Percentiles rank a stretch among this genome's conserved stretches.
Conservation (phyloP, 345 rosid species). For the Populus davidiana region DNA sequence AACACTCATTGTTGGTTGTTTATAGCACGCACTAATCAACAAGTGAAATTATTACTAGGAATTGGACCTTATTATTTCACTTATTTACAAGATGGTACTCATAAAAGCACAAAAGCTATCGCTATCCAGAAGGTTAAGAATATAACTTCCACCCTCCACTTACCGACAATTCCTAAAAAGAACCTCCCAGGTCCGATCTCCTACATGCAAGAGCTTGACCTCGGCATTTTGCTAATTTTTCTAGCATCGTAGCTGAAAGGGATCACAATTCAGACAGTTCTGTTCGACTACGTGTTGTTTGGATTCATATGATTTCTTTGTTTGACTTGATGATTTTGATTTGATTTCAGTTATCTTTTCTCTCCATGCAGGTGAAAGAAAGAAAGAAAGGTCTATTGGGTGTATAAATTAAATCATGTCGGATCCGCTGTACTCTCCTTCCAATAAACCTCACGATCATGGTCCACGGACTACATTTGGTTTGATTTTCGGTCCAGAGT, state of each 20-base stretch:
- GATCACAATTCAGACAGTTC: not conserved
- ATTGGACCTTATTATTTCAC: not conserved
- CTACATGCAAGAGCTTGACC: not conserved
- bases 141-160: not conserved
- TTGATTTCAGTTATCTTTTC: not conserved
- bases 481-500: constrained; percentile 18
- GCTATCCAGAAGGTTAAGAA: not conserved
- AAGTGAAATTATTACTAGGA: not conserved
- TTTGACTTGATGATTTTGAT: not conserved
- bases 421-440: not conserved
- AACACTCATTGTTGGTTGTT: not conserved
- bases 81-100: not conserved
- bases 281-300: not conserved
- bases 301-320: not conserved
- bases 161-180: not conserved
- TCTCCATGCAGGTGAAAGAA: not conserved
- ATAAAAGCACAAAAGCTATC: not conserved
- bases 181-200: not conserved
- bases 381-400: not conserved
- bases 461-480: not conserved
- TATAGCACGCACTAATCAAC: not conserved
- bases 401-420: not conserved
- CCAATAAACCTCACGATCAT: constrained; percentile 7
- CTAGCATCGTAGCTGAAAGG: not conserved
- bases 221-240: not conserved